phyloP scores from a whole-genome alignment of 352 stramenopile species.

The Phytophthora tubulina region DNA sequence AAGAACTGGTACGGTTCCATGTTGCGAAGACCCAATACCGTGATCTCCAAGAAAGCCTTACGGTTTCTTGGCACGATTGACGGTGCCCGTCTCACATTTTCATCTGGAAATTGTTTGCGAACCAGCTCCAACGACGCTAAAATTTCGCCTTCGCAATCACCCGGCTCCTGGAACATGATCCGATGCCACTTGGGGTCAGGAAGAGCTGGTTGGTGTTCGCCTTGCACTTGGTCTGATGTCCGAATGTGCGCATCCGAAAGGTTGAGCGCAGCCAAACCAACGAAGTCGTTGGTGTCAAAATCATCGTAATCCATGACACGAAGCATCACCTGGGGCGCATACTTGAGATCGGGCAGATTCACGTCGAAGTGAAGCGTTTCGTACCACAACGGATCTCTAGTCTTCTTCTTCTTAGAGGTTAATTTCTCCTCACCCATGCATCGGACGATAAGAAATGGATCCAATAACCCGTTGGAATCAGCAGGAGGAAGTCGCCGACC shows the following conservation, averaged over 20 bases:
- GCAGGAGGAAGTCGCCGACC: constrained; percentile 77
- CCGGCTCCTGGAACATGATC: constrained; percentile 81
- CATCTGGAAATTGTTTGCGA: constrained; percentile 74
- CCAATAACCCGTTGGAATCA: constrained; percentile 87
- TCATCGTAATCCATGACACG: constrained; percentile 87
- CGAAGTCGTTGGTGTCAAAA: constrained; percentile 78
- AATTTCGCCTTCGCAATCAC: constrained; percentile 84
- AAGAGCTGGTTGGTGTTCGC: constrained; percentile 50
- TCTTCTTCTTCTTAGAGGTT: constrained; percentile 81
- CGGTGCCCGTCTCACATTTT: constrained; percentile 58
- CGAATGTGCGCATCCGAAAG: constrained; percentile 76
- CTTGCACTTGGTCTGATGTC: constrained; percentile 64
- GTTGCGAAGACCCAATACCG: constrained; percentile 84
- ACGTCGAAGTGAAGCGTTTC: constrained; percentile 90
- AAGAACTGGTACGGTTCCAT: constrained; percentile 92
- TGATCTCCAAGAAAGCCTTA: constrained; percentile 87
- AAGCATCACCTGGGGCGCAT: constrained; percentile 81
- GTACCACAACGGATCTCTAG: constrained; percentile 87
- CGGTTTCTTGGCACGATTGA: constrained; percentile 72
- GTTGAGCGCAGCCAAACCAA: constrained; percentile 71
- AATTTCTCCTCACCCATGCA: constrained; percentile 84
- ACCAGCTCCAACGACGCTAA: constrained; percentile 82
- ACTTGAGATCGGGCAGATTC: constrained; percentile 80
- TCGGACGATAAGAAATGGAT: constrained; percentile 84
- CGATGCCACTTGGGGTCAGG: constrained; percentile 81